Conservation (phyloP, 2,329 filamentous ascomycete species). For the Diplodia corticola region DNA sequence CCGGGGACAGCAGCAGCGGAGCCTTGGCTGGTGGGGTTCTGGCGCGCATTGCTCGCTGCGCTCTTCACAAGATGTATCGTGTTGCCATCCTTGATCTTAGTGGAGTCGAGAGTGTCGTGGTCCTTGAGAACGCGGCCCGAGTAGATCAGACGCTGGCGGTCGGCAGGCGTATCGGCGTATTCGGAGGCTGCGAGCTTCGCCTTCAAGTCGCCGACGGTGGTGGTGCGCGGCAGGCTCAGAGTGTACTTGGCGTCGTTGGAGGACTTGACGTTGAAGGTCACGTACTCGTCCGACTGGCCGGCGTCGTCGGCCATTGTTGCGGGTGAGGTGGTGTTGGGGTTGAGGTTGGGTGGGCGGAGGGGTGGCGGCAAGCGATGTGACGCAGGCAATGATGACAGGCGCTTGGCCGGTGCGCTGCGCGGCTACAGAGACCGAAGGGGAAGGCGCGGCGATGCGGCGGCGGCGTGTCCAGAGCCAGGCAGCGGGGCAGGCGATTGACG, state of each 20-base stretch:
- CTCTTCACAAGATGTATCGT: slow-evolving; percentile 97
- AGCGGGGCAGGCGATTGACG: background rate
- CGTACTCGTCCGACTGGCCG: slow-evolving; percentile 64
- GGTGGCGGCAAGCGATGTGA: slow-evolving; percentile 9
- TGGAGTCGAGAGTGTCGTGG: slow-evolving; percentile 76
- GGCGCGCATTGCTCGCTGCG: slow-evolving; percentile 78
- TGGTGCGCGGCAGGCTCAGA: slow-evolving; percentile 75
- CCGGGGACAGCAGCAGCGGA: slow-evolving; percentile 52
- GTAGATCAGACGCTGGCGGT: slow-evolving; percentile 94
- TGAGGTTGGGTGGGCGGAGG: slow-evolving; percentile 17
- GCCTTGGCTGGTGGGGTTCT: slow-evolving; percentile 55
- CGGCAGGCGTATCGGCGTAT: slow-evolving; percentile 81
- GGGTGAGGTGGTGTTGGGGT: slow-evolving; percentile 15
- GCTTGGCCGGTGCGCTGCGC: background rate
- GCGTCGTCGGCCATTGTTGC: slow-evolving; percentile 65
- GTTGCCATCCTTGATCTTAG: slow-evolving; percentile 95
- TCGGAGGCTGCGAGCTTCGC: slow-evolving; percentile 78
- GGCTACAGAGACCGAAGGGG: background rate
- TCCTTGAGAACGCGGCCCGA: slow-evolving; percentile 97
- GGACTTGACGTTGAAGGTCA: slow-evolving; percentile 98
- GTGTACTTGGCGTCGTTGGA: slow-evolving; percentile 84
- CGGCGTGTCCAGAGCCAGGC: background rate
- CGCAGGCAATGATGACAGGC: slow-evolving; percentile 14
- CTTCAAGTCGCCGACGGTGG: slow-evolving; percentile 84
- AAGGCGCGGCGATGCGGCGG: background rate